Evolutionary conservation across 2,329 filamentous ascomycete species (phyloP).

Genomic region (Aspergillus sp.): DNA sequence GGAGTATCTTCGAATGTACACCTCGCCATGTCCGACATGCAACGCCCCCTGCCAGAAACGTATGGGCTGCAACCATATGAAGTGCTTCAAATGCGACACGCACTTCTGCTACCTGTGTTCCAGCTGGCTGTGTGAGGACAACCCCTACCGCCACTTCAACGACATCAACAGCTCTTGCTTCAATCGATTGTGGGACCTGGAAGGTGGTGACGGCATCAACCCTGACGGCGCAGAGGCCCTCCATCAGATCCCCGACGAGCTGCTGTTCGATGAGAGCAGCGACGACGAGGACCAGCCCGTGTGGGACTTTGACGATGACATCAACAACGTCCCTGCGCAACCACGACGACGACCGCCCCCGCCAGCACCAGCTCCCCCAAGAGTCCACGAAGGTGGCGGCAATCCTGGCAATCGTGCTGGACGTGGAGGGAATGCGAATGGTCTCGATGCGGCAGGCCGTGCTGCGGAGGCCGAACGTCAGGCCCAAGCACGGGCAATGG

Average conservation of each 20-base stretch:
- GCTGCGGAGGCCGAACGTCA: slow-evolving; percentile 38
- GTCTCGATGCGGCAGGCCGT: slow-evolving; percentile 31
- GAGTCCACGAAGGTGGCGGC: slow-evolving; percentile 27
- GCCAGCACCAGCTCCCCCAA: slow-evolving; percentile 39
- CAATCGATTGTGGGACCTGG: slow-evolving; percentile 85
- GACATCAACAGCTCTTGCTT: slow-evolving; percentile 67
- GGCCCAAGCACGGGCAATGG: slow-evolving; percentile 38
- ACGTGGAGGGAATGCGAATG: slow-evolving; percentile 21
- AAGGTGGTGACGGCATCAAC: slow-evolving; percentile 67
- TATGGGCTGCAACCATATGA: slow-evolving; percentile 96
- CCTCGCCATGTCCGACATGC: slow-evolving; percentile 87
- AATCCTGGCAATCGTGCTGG: slow-evolving; percentile 25
- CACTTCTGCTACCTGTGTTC: slow-evolving; percentile 96
- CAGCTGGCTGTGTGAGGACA: slow-evolving; percentile 74
- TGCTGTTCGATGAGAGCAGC: slow-evolving; percentile 36
- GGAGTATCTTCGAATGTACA: slow-evolving; percentile 77
- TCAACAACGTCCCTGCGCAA: slow-evolving; percentile 16
- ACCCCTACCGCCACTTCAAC: slow-evolving; percentile 91
- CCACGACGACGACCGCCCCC: slow-evolving; percentile 32
- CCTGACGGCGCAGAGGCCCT: slow-evolving; percentile 40
- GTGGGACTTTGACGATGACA: slow-evolving; percentile 23
- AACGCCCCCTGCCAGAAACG: slow-evolving; percentile 82
- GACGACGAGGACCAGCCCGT: slow-evolving; percentile 24
- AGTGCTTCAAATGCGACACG: slow-evolving; percentile 80
- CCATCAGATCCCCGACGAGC: slow-evolving; percentile 38